Conservation (phyloP, 2,329 filamentous ascomycete species). For the Beauveria rudraprayagi region DNA sequence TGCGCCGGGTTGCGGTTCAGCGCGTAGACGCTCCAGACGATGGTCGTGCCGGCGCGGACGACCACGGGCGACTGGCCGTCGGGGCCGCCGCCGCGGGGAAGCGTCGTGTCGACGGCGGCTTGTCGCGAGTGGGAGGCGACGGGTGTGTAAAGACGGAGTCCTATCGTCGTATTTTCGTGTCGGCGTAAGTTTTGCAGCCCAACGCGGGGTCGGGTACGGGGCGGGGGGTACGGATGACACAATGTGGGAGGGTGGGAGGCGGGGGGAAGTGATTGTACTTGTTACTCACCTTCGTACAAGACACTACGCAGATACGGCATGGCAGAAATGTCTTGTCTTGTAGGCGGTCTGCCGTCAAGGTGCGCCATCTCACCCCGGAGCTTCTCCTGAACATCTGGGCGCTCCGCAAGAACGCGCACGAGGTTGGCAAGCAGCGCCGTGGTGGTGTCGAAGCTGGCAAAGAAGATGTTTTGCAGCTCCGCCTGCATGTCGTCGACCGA, state of each 20-base stretch:
- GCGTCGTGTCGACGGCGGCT: constrained; percentile 33
- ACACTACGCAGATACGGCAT: constrained; percentile 5
- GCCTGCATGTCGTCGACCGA: constrained; percentile 5
- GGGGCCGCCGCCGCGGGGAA: constrained; percentile 44
- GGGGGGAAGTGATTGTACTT: neutral
- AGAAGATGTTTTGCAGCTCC: constrained; percentile 11
- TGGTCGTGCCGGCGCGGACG: constrained; percentile 37
- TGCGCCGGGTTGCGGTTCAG: constrained; percentile 5
- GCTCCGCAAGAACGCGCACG: neutral
- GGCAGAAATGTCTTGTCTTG: neutral
- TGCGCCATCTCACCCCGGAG: neutral
- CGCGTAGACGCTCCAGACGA: constrained; percentile 17
- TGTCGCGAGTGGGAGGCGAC: constrained; percentile 30
- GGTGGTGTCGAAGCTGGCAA: constrained; percentile 10
- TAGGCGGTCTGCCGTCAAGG: neutral
- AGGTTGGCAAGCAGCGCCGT: constrained; percentile 7
- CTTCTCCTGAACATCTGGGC: neutral
- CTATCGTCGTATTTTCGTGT: neutral
- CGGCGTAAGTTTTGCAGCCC: neutral
- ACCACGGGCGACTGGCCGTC: constrained; percentile 41
- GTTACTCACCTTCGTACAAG: neutral
- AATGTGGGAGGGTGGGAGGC: neutral
- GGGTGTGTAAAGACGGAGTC: constrained; percentile 6
- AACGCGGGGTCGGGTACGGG: neutral
- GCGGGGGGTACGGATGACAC: neutral